These are phyloP conservation scores for Rhododendron vialii DNA, from an alignment of 148 eudicot species.

Conservation along the genomic window DNA sequence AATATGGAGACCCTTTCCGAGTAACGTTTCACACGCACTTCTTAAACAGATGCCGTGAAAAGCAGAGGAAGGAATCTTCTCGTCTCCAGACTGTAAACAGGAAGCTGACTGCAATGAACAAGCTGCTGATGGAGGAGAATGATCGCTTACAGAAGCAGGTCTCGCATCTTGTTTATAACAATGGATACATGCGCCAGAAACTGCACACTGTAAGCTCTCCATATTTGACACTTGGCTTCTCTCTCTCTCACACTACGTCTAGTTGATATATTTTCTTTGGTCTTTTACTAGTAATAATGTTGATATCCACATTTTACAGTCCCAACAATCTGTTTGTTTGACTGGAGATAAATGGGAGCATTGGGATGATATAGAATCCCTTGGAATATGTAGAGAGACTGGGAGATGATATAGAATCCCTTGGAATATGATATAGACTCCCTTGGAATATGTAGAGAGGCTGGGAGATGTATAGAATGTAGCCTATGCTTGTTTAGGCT, in stretches of 20 bases:
- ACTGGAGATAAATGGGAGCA: not conserved
- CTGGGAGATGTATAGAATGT: not conserved
- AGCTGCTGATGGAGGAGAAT: slow-evolving; percentile 63
- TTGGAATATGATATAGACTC: not conserved
- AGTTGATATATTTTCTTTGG: not conserved
- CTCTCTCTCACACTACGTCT: not conserved
- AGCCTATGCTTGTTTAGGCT: not conserved
- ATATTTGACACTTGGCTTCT: not conserved
- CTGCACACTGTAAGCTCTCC: slow-evolving; percentile 35
- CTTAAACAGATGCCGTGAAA: slow-evolving; percentile 52
- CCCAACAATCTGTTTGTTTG: not conserved
- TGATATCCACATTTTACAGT: not conserved
- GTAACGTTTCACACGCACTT: not conserved
- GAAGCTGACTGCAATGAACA: slow-evolving; percentile 60
- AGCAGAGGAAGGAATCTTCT: slow-evolving; percentile 59
- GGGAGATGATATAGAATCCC: not conserved
- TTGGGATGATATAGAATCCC: not conserved
- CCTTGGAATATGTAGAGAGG: not conserved
- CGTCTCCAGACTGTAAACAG: slow-evolving; percentile 54
- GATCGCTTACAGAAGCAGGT: slow-evolving; percentile 68
- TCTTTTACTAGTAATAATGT: not conserved
- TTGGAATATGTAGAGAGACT: not conserved
- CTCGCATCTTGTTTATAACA: slow-evolving; percentile 54
- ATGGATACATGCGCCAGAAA: slow-evolving; percentile 55
- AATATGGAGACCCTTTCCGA: not conserved